Evolutionary conservation across 1,284 basidiomycete genomes (phyloP).

Genomic region (Chiua sp.): DNA sequence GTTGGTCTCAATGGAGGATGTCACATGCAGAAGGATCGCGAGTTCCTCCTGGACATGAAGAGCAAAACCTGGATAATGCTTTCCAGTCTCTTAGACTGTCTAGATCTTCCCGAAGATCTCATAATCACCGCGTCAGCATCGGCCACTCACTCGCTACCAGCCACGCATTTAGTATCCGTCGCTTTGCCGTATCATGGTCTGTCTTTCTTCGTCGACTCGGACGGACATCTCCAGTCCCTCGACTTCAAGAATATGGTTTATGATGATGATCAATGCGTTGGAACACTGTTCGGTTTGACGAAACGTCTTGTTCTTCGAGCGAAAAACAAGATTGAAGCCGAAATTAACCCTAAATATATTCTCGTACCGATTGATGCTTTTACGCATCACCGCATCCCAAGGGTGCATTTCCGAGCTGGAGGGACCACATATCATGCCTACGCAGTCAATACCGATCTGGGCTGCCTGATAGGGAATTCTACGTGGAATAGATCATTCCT

Average conservation of each 20-base stretch:
- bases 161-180: slow-evolving; percentile 33
- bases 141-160: neutral
- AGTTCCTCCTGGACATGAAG: slow-evolving; percentile 31
- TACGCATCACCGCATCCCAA: neutral
- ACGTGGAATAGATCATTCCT: neutral
- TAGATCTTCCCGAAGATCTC: slow-evolving; percentile 14
- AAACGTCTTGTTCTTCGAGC: slow-evolving; percentile 46
- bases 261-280: slow-evolving; percentile 23
- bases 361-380: neutral
- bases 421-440: slow-evolving; percentile 23
- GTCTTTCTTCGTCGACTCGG: slow-evolving; percentile 31
- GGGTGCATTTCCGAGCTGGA: slow-evolving; percentile 25
- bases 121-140: neutral
- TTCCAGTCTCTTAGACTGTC: slow-evolving; percentile 23
- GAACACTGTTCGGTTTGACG: slow-evolving; percentile 32
- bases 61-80: slow-evolving; percentile 37
- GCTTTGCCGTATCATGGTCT: slow-evolving; percentile 40
- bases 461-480: neutral
- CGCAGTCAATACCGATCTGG: neutral
- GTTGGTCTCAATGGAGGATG: neutral
- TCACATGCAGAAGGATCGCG: slow-evolving; percentile 16
- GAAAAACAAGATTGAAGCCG: slow-evolving; percentile 3
- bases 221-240: slow-evolving; percentile 18
- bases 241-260: slow-evolving; percentile 17
- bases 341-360: neutral